Evolutionary conservation across 1,284 basidiomycete species (phyloP), one percentile per base, ranked within the genome.

Genomic region (Uromyces viciae-fabae): DNA sequence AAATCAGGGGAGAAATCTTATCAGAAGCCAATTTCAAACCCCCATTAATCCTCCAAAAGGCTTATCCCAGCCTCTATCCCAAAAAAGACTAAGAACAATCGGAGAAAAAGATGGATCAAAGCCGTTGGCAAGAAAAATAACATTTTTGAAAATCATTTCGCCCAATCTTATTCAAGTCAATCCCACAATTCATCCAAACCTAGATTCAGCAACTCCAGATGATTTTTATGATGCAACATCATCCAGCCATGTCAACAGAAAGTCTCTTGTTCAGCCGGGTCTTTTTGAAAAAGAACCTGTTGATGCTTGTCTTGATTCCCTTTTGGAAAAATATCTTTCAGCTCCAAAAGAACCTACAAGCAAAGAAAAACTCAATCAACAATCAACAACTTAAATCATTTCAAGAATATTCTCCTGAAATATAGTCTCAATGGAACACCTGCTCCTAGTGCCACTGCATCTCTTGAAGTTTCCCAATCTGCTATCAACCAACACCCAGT

Each of bases 41-140:
- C 40, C 28, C 31, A 31, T 31, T 31, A 4, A 11, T 49, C 42
- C 3, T 69, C 66, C 7, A 2, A 74, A 58, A 74, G 25, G 25
- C 72, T 74, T 60, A 0, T 56, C 19, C 72, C 72, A 38, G 56
- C 33, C 7, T 1, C 49, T 25, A 28, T 74, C 31, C 72, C 72
- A 17, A 74, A 58, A 74, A 43, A 74, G 52, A 74, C 68, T 19
- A 43, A 71, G 25, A 19, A 2, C 9, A 40, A 71, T 46, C 9
- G 38, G 7, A 25, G 9, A n/a, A 71, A 46, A n/a, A 33, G 31
- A n/a, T 28, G 11, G 11, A 46, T 8, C 25, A 3, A 43, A 43
- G 68, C 68, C 25, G n/a, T 71, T 46, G 68, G 68, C 2, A 22
- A 25, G 4, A 46, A 46, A 3, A 71, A 43, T 43, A 36, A 2